Evolutionary conservation across 495 filamentous ascomycete species (phyloP).

Genomic region (Daldinia vernicosa): DNA sequence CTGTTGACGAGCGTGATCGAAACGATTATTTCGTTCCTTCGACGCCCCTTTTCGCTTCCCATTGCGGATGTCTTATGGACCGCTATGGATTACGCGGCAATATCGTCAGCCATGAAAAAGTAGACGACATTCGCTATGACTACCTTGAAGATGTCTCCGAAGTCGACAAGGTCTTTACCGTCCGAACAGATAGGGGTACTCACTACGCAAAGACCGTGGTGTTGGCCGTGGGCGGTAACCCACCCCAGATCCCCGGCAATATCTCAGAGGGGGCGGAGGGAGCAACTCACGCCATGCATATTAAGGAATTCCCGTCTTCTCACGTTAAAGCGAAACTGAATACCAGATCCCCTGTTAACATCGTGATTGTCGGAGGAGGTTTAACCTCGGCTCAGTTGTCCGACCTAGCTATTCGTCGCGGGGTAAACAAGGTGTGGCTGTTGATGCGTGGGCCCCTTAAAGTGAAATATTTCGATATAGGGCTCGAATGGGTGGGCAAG

Average conservation of each 20-base stretch:
- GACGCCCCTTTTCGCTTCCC: conserved; percentile 63
- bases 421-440: conserved; percentile 64
- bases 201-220: conserved; percentile 62
- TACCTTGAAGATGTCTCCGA: conserved; percentile 38
- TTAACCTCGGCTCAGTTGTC: conserved; percentile 69
- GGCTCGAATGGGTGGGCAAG: conserved; percentile 71
- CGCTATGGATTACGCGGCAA: conserved; percentile 60
- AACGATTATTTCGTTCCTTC: conserved; percentile 72
- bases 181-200: conserved; percentile 56
- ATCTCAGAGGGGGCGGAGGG: conserved; percentile 55
- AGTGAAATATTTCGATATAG: conserved; percentile 71
- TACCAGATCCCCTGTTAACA: conserved; percentile 55
- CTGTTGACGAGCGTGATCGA: conserved; percentile 70
- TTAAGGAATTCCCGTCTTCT: conserved; percentile 57
- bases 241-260: conserved; percentile 58
- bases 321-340: conserved; percentile 59
- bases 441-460: conserved; percentile 66
- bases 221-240: conserved; percentile 65
- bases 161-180: conserved; percentile 60
- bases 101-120: conserved; percentile 59
- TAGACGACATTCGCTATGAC: conserved; percentile 62
- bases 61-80: conserved; percentile 61
- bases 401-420: conserved; percentile 62
- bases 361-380: conserved; percentile 69
- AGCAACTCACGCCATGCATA: conserved; percentile 65